These are phyloP conservation scores for Tubosaeta sp. DNA, from an alignment of 768 basidiomycete species.

Conservation along the genomic window DNA sequence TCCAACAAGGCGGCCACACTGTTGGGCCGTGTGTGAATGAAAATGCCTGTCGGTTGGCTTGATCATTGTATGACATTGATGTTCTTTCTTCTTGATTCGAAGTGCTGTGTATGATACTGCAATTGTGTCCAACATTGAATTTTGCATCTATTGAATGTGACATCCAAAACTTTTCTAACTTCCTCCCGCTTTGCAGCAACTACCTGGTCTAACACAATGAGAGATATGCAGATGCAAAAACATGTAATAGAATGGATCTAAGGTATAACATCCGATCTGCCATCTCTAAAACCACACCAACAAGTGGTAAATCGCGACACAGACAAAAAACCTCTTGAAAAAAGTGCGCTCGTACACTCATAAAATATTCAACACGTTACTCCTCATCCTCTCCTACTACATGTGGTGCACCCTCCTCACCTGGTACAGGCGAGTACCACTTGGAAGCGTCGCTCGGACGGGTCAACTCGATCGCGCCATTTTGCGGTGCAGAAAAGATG, in stretches of 20 bases:
- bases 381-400: slow-evolving; percentile 54
- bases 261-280: neutral
- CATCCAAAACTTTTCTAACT: too few relatives aligned
- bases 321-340: neutral
- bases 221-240: too few relatives aligned
- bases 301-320: neutral
- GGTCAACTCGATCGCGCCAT: slow-evolving; percentile 42
- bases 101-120: too few relatives aligned
- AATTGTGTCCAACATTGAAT: too few relatives aligned
- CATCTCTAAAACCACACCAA: neutral
- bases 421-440: slow-evolving; percentile 65
- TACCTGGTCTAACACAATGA: too few relatives aligned
- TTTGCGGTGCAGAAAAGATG: slow-evolving; percentile 20
- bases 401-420: slow-evolving; percentile 34
- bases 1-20: slow-evolving; percentile 47
- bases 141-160: too few relatives aligned
- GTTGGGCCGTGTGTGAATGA: slow-evolving; percentile 27
- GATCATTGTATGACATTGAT: neutral
- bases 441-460: slow-evolving; percentile 37
- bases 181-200: too few relatives aligned
- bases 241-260: too few relatives aligned
- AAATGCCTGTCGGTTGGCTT: neutral
- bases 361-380: neutral
- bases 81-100: neutral
- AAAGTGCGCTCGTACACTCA: neutral